phyloP scores from a whole-genome alignment of 805 yeast species.

The Candida xyloterini region DNA sequence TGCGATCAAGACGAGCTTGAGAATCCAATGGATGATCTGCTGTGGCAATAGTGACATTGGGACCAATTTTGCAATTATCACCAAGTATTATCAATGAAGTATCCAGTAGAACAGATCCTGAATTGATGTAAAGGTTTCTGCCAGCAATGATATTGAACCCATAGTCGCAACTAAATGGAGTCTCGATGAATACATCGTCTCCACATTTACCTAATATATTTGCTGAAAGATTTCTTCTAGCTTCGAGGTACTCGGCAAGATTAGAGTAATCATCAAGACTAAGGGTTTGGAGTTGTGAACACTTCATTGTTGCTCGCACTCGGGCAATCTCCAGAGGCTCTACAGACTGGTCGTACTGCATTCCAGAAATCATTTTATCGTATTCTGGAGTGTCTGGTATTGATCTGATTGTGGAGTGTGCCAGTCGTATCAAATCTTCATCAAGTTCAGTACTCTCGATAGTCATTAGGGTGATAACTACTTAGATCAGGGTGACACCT shows the following conservation, averaged over 20 bases:
- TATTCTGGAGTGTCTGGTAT: conserved; percentile 38
- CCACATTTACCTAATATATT: conserved; percentile 50
- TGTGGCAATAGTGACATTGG: conserved; percentile 55
- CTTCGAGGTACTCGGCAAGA: conserved; percentile 28
- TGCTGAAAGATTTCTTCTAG: conserved; percentile 37
- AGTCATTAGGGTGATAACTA: background rate
- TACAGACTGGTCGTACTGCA: conserved; percentile 36
- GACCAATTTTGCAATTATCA: conserved; percentile 57
- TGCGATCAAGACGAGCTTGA: conserved; percentile 37
- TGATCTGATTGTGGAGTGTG: conserved; percentile 1
- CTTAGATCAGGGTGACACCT: background rate
- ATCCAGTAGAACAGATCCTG: conserved; percentile 55
- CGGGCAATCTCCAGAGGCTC: conserved; percentile 34
- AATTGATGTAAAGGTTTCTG: conserved; percentile 57
- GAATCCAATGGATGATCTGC: conserved; percentile 66
- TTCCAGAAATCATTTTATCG: conserved; percentile 54
- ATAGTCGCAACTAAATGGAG: conserved; percentile 63
- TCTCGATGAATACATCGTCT: conserved; percentile 35
- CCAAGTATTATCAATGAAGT: conserved; percentile 61
- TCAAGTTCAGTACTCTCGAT: background rate
- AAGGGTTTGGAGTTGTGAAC: conserved; percentile 13
- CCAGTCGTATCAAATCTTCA: background rate
- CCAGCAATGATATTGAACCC: conserved; percentile 64
- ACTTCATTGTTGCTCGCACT: conserved; percentile 35
- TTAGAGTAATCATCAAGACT: conserved; percentile 17